phyloP scores from a whole-genome alignment of 2,329 filamentous ascomycete species.

The Colletotrichum shisoi region DNA sequence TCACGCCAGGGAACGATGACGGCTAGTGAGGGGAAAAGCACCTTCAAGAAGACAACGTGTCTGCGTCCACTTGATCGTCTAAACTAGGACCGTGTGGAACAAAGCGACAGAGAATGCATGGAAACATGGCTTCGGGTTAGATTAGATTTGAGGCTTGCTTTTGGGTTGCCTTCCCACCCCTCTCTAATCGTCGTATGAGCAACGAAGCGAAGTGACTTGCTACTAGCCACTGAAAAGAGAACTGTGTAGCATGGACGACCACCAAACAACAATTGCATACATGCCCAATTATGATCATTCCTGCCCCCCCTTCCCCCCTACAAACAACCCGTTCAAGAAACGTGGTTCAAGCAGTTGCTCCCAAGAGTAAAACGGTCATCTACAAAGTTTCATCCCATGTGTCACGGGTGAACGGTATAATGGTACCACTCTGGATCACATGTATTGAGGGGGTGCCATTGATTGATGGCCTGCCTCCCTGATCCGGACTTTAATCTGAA shows the following conservation, averaged over 20 bases:
- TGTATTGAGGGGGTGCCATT: slow-evolving; percentile 2
- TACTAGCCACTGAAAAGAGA: neutral
- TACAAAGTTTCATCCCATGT: slow-evolving; percentile 13
- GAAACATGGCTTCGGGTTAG: neutral
- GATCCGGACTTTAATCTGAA: slow-evolving; percentile 14
- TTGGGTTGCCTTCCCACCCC: too few species aligned
- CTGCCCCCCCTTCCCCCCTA: neutral
- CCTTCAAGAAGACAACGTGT: neutral
- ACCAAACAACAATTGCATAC: neutral
- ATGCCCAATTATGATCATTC: neutral
- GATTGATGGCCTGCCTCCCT: neutral
- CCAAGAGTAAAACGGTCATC: neutral
- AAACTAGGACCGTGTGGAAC: too few species aligned
- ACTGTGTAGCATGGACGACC: neutral
- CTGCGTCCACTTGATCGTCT: neutral
- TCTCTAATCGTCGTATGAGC: too few species aligned
- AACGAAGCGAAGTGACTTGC: too few species aligned
- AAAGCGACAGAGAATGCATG: neutral
- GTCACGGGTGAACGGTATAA: slow-evolving; percentile 4
- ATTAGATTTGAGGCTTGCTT: neutral
- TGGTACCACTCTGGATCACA: neutral
- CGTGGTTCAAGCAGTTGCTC: neutral
- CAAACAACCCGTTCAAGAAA: neutral
- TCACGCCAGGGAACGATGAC: neutral
- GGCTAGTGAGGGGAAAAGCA: neutral